A percentile compares a stretch with the other conserved stretches of the same genome.
These are phyloP conservation scores for Umbilicus rupestris DNA, from an alignment of 164 flowering plant species.

Conservation along the genomic window DNA sequence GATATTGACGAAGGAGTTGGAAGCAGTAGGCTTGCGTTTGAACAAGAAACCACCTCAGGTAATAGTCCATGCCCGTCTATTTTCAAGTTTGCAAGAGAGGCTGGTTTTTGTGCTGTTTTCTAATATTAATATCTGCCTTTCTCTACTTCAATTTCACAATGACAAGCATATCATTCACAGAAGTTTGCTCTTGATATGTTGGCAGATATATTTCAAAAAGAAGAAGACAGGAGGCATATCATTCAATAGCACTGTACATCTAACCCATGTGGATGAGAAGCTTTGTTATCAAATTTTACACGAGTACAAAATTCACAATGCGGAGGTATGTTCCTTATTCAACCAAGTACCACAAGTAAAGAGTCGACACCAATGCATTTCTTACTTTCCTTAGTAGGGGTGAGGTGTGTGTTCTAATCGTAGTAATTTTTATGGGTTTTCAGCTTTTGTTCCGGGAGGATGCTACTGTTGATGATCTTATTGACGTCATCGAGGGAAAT, in stretches of 20 bases:
- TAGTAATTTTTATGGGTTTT: not conserved
- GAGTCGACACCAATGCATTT: not conserved
- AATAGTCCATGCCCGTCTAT: constrained; percentile 8
- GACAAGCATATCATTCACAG: too few species aligned
- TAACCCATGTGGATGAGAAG: too few species aligned
- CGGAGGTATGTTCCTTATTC: constrained; percentile 45
- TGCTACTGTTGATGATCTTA: constrained; percentile 98
- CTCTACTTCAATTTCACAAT: too few species aligned
- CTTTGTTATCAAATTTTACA: too few species aligned
- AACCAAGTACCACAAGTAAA: not conserved
- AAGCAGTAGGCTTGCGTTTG: constrained; percentile 95
- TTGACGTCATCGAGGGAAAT: constrained; percentile 98
- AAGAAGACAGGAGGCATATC: constrained; percentile 60
- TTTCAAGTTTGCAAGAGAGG: not conserved
- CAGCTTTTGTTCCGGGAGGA: constrained; percentile 93
- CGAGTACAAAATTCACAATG: too few species aligned
- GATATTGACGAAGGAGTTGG: constrained; percentile 87
- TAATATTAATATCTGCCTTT: not conserved
- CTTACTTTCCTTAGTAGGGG: not conserved
- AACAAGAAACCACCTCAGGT: constrained; percentile 97
- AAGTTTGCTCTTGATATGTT: constrained; percentile 7
- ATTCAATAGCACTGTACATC: too few species aligned
- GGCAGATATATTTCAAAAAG: constrained; percentile 93
- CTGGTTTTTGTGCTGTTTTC: not conserved
- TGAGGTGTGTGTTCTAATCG: not conserved